Evolutionary conservation across 2,329 filamentous ascomycete genomes (phyloP).

Genomic region (Berkeleyomyces rouxiae): DNA sequence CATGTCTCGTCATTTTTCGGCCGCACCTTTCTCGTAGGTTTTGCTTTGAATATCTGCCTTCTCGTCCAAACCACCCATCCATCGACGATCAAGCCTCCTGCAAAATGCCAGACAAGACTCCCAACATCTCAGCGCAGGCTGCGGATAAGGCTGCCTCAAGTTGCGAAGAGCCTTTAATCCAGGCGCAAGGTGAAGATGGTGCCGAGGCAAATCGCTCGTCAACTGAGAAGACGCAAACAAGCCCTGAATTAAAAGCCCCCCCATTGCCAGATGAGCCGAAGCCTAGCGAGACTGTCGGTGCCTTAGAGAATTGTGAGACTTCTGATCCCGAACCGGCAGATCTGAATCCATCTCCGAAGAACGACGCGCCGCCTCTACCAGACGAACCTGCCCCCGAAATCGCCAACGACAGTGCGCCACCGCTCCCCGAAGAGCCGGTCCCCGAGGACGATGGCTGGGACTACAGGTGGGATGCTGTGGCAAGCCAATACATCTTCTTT

Average conservation of each 20-base stretch:
- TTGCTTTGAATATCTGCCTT: background rate
- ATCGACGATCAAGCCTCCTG: background rate
- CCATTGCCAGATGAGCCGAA: constrained; percentile 7
- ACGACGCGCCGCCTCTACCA: constrained; percentile 12
- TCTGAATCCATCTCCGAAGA: constrained; percentile 5
- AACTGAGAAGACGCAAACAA: background rate
- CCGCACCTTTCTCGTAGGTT: background rate
- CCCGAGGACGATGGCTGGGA: constrained; percentile 64
- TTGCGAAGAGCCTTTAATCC: background rate
- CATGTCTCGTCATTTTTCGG: background rate
- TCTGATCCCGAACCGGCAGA: background rate
- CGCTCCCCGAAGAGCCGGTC: constrained; percentile 27
- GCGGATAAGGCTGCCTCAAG: background rate
- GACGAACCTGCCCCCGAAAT: constrained; percentile 10
- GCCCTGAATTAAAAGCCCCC: background rate
- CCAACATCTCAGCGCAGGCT: background rate
- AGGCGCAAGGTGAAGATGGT: background rate
- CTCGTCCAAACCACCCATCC: background rate
- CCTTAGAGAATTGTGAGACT: background rate
- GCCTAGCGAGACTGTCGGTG: background rate
- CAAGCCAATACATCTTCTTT: constrained; percentile 64
- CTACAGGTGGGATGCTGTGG: constrained; percentile 54
- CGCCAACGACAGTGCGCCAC: constrained; percentile 19
- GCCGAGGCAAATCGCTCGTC: background rate
- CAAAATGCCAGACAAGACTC: background rate